These are phyloP conservation scores for Colletotrichum karsti DNA, from an alignment of 2,329 filamentous ascomycete species.

Conservation along the genomic window DNA sequence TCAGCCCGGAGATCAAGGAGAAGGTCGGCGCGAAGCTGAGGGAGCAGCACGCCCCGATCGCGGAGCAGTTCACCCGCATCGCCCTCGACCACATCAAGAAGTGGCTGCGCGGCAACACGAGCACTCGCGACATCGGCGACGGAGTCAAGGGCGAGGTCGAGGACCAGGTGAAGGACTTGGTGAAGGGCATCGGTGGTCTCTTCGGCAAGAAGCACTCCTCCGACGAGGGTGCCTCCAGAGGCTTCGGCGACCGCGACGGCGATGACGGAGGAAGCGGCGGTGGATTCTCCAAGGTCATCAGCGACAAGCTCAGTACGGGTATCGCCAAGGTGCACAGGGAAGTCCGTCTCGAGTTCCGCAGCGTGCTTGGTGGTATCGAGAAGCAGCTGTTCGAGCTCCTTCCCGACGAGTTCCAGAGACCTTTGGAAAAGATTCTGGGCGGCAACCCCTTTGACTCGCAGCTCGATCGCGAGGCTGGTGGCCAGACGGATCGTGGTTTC, in stretches of 20 bases:
- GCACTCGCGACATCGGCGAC: conserved; percentile 49
- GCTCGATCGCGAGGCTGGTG: conserved; percentile 45
- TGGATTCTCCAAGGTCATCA: conserved; percentile 55
- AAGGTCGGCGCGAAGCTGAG: conserved; percentile 48
- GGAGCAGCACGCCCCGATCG: conserved; percentile 51
- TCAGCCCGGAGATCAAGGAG: conserved; percentile 57
- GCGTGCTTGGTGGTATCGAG: conserved; percentile 51
- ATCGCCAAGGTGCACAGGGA: conserved; percentile 53
- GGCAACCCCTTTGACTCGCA: conserved; percentile 55
- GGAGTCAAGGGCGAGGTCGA: conserved; percentile 53
- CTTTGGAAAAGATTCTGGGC: conserved; percentile 54
- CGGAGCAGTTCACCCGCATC: conserved; percentile 55
- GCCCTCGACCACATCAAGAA: conserved; percentile 56
- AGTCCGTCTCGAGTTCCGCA: conserved; percentile 56
- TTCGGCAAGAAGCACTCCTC: conserved; percentile 45
- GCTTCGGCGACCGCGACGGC: conserved; percentile 38
- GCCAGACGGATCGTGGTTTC: conserved; percentile 46
- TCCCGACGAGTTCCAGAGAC: conserved; percentile 51
- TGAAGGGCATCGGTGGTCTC: conserved; percentile 51
- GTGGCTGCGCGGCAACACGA: conserved; percentile 53
- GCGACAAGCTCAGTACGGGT: conserved; percentile 54
- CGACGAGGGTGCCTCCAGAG: conserved; percentile 40
- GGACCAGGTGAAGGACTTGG: conserved; percentile 52
- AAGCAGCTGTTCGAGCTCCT: conserved; percentile 55
- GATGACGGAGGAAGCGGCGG: conserved; percentile 37